phyloP scores from a whole-genome alignment of 139 green algal species.

The Coccomyxa sp. region DNA sequence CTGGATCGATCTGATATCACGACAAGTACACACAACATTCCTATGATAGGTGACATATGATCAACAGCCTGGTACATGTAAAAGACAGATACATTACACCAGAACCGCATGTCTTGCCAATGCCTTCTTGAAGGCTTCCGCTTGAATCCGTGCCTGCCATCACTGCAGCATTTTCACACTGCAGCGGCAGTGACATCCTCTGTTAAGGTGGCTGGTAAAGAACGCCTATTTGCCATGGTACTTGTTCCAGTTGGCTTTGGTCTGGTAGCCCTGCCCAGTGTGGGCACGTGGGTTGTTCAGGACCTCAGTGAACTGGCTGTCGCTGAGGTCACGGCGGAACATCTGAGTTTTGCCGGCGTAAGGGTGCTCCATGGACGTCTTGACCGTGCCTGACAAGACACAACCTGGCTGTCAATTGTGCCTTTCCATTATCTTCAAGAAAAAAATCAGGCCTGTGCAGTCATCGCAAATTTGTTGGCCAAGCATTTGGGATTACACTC shows the following conservation, averaged over 20 bases:
- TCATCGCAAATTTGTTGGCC: too few species aligned
- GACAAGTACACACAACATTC: too few species aligned
- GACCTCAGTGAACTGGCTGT: conserved; percentile 15
- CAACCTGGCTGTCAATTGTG: neutral
- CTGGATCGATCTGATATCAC: too few species aligned
- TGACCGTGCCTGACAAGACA: conserved; percentile 27
- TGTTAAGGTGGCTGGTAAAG: neutral
- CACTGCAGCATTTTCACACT: too few species aligned
- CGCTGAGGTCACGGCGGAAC: conserved; percentile 27
- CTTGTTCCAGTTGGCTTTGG: conserved; percentile 4
- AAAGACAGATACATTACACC: too few species aligned
- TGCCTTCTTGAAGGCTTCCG: neutral
- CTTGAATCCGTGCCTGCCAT: neutral
- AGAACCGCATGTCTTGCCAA: neutral
- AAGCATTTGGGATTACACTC: too few species aligned
- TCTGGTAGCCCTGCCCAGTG: conserved; percentile 41
- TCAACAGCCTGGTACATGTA: too few species aligned
- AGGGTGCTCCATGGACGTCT: conserved; percentile 40
- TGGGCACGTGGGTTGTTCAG: conserved; percentile 32
- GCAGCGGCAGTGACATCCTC: too few species aligned
- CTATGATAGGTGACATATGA: too few species aligned
- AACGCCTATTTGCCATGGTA: conserved; percentile 6
- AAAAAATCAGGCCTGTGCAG: too few species aligned
- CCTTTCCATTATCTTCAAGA: too few species aligned
- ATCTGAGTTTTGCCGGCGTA: conserved; percentile 37